Conservation (phyloP, 2,329 filamentous ascomycete species). For the Colletotrichum gloeosporioides region DNA sequence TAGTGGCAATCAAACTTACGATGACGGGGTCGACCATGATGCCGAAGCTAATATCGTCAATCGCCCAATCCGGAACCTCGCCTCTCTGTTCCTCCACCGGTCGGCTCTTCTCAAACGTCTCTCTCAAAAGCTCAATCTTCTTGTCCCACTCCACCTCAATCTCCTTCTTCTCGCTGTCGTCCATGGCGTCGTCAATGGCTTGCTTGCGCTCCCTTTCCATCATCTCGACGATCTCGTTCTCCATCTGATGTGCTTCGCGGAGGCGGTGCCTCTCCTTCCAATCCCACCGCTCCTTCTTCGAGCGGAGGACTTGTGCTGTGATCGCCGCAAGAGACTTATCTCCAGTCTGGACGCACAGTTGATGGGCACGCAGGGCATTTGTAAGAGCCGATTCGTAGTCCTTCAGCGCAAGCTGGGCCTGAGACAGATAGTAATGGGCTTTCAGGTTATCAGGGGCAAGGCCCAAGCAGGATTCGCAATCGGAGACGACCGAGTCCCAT, state of each 20-base stretch:
- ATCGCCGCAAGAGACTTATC: conserved; percentile 74
- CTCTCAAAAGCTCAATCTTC: conserved; percentile 50
- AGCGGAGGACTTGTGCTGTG: conserved; percentile 75
- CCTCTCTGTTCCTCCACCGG: conserved; percentile 49
- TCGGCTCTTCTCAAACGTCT: conserved; percentile 59
- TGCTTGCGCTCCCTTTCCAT: conserved; percentile 54
- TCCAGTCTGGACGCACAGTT: conserved; percentile 65
- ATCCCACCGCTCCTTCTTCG: conserved; percentile 89
- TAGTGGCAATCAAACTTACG: conserved; percentile 38
- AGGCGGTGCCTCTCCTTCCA: conserved; percentile 68
- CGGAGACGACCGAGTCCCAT: conserved; percentile 77
- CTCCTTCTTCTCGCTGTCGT: conserved; percentile 53
- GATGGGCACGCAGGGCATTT: conserved; percentile 75
- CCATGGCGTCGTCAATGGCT: conserved; percentile 41
- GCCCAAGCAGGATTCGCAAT: conserved; percentile 77
- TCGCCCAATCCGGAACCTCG: conserved; percentile 75
- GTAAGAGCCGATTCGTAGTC: conserved; percentile 76
- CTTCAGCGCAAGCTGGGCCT: conserved; percentile 79
- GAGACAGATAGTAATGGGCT: conserved; percentile 81
- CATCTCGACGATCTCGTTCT: conserved; percentile 24
- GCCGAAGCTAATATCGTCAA: conserved; percentile 78
- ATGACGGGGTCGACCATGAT: conserved; percentile 76
- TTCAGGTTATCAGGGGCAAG: conserved; percentile 75
- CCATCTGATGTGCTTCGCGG: conserved; percentile 59
- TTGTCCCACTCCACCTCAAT: conserved; percentile 51